Evolutionary conservation across 495 filamentous ascomycete genomes (phyloP).

Genomic region (Xylaria telfairii): DNA sequence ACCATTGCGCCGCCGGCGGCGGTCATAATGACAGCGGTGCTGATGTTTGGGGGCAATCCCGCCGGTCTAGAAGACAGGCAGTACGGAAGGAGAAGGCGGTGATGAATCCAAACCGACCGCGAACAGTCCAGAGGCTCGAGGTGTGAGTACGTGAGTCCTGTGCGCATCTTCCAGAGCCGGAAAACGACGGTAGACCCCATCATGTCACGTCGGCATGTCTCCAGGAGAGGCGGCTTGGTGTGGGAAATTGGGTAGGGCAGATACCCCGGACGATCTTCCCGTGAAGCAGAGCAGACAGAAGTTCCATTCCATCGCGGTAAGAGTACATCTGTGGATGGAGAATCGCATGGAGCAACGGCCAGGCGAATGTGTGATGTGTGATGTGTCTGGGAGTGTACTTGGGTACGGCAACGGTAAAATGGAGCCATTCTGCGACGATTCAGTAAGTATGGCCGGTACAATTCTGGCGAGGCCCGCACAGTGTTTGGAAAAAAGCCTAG

Average conservation of each 20-base stretch:
- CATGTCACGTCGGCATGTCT: neutral
- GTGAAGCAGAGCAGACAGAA: conserved; percentile 6
- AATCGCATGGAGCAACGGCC: neutral
- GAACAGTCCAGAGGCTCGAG: neutral
- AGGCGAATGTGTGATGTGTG: conserved; percentile 5
- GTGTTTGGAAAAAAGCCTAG: neutral
- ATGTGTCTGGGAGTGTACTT: neutral
- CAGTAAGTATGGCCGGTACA: neutral
- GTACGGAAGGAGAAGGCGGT: neutral
- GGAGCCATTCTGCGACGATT: neutral
- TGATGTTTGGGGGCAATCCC: neutral
- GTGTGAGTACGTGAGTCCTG: neutral
- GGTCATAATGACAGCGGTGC: neutral
- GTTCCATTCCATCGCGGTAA: neutral
- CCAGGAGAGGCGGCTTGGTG: neutral
- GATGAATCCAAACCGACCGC: too few relatives aligned
- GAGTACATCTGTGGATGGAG: neutral
- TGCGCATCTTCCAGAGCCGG: neutral
- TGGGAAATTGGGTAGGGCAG: neutral
- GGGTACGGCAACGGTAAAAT: neutral
- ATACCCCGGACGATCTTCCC: conserved; percentile 9
- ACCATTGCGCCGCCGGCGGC: neutral
- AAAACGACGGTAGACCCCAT: neutral
- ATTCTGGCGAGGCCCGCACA: conserved; percentile 9
- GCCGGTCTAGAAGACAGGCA: neutral